Conservation (phyloP, 805 yeast genomes). For the Starmerella scarabaei region DNA sequence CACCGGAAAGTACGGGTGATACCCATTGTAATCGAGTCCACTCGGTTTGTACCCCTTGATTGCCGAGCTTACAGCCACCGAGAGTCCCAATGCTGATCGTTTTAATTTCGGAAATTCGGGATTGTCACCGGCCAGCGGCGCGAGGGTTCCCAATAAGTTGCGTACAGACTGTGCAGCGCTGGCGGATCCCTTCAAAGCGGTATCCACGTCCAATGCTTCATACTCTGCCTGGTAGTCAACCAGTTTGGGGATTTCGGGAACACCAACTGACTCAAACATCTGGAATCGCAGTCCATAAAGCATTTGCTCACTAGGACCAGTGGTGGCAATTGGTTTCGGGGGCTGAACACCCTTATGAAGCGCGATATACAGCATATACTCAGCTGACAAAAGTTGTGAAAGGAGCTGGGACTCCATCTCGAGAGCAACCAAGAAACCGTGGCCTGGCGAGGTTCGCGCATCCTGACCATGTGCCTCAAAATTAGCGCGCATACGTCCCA, state of each 20-base stretch:
- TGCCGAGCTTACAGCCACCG: slow-evolving; percentile 13
- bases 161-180: slow-evolving; percentile 15
- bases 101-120: slow-evolving; percentile 18
- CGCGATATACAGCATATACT: slow-evolving; percentile 20
- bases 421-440: slow-evolving; percentile 21
- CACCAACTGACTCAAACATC: slow-evolving; percentile 67
- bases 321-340: slow-evolving; percentile 11
- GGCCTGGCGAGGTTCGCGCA: slow-evolving; percentile 17
- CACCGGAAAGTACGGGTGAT: slow-evolving; percentile 39
- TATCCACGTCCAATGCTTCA: slow-evolving; percentile 14
- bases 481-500: slow-evolving; percentile 30
- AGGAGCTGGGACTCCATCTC: slow-evolving; percentile 25
- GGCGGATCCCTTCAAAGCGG: slow-evolving; percentile 21
- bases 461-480: slow-evolving; percentile 18
- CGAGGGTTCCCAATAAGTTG: slow-evolving; percentile 10
- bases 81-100: slow-evolving; percentile 18
- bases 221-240: slow-evolving; percentile 24
- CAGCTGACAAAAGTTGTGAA: slow-evolving; percentile 25
- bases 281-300: slow-evolving; percentile 55
- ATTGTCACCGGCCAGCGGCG: slow-evolving; percentile 16
- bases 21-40: slow-evolving; percentile 25
- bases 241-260: slow-evolving; percentile 51
- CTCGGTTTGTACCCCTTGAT: slow-evolving; percentile 6
- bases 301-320: slow-evolving; percentile 20
- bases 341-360: slow-evolving; percentile 16